A percentile compares a stretch with the other conserved stretches of the same genome.
phyloP scores from a whole-genome alignment of 2,329 filamentous ascomycete species.

The Aureobasidium melanogenum region DNA sequence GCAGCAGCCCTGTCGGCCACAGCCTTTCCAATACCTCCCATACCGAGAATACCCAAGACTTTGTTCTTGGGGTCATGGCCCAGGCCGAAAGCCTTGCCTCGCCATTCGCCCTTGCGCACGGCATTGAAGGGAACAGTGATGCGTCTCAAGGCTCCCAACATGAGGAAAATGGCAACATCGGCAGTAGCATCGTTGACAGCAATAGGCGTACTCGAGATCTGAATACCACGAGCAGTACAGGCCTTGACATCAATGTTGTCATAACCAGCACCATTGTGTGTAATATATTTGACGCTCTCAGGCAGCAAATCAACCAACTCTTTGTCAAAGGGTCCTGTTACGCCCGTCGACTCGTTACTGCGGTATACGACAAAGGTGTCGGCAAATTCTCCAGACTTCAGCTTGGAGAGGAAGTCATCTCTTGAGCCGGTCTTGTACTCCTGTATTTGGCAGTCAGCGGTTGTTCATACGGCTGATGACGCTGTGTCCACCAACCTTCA shows the following conservation, averaged over 20 bases:
- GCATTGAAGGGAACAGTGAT: constrained; percentile 39
- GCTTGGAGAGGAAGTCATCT: constrained; percentile 47
- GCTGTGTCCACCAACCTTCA: constrained; percentile 21
- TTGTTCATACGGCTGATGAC: neutral
- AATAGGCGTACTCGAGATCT: constrained; percentile 38
- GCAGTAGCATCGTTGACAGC: constrained; percentile 44
- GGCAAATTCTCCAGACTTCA: constrained; percentile 46
- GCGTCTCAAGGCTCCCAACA: constrained; percentile 44
- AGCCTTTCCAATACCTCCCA: constrained; percentile 51
- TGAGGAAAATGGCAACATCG: constrained; percentile 40
- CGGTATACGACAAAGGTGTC: constrained; percentile 50
- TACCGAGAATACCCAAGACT: constrained; percentile 48
- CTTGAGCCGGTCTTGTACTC: constrained; percentile 47
- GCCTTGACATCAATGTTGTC: constrained; percentile 29
- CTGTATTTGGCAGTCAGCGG: constrained; percentile 21
- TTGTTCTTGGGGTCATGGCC: constrained; percentile 47
- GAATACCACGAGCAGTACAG: constrained; percentile 29
- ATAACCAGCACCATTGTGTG: constrained; percentile 35
- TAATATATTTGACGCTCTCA: constrained; percentile 34
- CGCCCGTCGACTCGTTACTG: constrained; percentile 45
- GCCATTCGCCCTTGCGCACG: constrained; percentile 38
- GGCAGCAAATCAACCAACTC: constrained; percentile 36
- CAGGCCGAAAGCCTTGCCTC: constrained; percentile 36
- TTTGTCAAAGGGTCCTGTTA: constrained; percentile 38
- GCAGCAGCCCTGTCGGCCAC: constrained; percentile 40